Conservation (phyloP, 2,329 filamentous ascomycete genomes). For the Dichotomopilus funicola region DNA sequence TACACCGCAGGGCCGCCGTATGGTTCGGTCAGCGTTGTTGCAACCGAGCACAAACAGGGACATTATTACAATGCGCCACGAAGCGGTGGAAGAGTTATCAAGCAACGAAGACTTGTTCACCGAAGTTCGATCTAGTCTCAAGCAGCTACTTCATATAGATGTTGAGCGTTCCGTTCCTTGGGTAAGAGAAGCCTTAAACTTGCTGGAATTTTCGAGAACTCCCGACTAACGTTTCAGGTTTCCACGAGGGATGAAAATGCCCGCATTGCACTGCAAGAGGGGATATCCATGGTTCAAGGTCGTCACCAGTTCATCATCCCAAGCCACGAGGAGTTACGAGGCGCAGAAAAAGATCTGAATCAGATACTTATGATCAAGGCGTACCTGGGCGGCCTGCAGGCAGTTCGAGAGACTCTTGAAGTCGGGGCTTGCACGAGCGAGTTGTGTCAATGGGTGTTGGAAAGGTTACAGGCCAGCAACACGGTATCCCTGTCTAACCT, state of each 20-base stretch:
- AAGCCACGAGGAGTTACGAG: slow-evolving; percentile 55
- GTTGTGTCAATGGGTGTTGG: slow-evolving; percentile 57
- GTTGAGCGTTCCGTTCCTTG: slow-evolving; percentile 21
- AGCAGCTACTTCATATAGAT: slow-evolving; percentile 17
- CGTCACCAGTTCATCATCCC: slow-evolving; percentile 69
- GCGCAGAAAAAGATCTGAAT: slow-evolving; percentile 76
- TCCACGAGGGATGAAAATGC: neutral
- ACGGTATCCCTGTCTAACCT: slow-evolving; percentile 54
- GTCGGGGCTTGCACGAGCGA: slow-evolving; percentile 55
- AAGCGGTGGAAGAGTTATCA: slow-evolving; percentile 76
- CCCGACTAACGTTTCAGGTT: slow-evolving; percentile 5
- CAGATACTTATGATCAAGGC: slow-evolving; percentile 81
- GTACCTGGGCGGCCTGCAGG: slow-evolving; percentile 63
- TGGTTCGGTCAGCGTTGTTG: slow-evolving; percentile 78
- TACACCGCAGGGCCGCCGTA: slow-evolving; percentile 81
- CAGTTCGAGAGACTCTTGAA: slow-evolving; percentile 61
- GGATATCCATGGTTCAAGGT: slow-evolving; percentile 14
- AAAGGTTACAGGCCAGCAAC: slow-evolving; percentile 60
- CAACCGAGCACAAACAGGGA: slow-evolving; percentile 71
- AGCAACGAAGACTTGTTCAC: slow-evolving; percentile 81
- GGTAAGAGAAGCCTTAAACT: slow-evolving; percentile 36
- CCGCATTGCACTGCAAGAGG: slow-evolving; percentile 2
- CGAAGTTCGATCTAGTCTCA: slow-evolving; percentile 51
- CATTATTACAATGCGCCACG: slow-evolving; percentile 66
- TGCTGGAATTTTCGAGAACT: neutral